Conservation (phyloP, 2,329 filamentous ascomycete genomes). For the Paecilomyces fulvus region DNA sequence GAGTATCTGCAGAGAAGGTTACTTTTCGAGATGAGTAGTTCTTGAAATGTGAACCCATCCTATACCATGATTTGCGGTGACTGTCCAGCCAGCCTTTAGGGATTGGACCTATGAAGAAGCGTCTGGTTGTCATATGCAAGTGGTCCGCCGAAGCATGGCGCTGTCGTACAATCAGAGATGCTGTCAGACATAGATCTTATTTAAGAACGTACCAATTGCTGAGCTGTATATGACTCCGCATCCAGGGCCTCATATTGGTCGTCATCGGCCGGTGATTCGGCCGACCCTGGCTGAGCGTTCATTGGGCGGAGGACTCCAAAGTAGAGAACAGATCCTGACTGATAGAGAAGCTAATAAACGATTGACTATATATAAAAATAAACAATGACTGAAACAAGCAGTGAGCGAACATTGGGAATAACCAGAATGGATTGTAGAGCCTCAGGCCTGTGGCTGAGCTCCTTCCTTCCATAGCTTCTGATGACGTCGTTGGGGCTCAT, state of each 20-base stretch:
- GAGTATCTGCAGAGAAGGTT: slow-evolving; percentile 45
- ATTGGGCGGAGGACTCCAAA: slow-evolving; percentile 12
- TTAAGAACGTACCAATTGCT: slow-evolving; percentile 39
- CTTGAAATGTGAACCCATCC: slow-evolving; percentile 32
- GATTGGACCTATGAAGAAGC: slow-evolving; percentile 58
- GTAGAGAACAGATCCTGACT: background rate
- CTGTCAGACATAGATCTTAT: slow-evolving; percentile 8
- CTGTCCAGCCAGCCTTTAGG: slow-evolving; percentile 57
- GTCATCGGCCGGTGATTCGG: slow-evolving; percentile 13
- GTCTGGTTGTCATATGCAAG: slow-evolving; percentile 52
- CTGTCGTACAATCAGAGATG: slow-evolving; percentile 20
- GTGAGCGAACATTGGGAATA: background rate
- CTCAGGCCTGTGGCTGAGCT: background rate
- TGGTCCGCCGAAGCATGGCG: slow-evolving; percentile 55
- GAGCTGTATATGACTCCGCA: slow-evolving; percentile 45
- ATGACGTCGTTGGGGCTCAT: slow-evolving; percentile 22
- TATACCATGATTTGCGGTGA: slow-evolving; percentile 57
- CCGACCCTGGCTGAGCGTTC: slow-evolving; percentile 14
- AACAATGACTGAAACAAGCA: background rate
- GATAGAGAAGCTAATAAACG: background rate
- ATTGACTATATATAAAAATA: background rate
- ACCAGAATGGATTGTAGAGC: background rate
- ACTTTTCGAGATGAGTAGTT: slow-evolving; percentile 41
- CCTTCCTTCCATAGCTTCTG: background rate
- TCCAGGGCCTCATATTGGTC: slow-evolving; percentile 30